Base-by-base conservation (phyloP, 257 asterid species). In the Salvia miltiorrhiza region DNA sequence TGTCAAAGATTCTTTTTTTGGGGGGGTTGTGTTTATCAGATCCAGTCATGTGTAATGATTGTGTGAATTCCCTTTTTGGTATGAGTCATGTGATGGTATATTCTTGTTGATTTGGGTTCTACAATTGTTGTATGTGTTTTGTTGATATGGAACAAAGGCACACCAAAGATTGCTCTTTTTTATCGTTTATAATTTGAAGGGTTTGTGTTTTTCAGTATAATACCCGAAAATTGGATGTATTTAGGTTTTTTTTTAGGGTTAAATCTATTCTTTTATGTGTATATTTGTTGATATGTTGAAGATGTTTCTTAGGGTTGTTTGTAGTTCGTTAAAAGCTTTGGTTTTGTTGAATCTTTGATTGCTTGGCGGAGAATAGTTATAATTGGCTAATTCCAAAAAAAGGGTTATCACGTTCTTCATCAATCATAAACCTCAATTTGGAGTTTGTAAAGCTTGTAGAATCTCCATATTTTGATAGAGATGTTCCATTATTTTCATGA, bases 91-190 rank as follows among this genome's bases (percentile, higher is more conserved):
- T 30, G 9, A 21, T 28, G 35, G 35, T 4, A 0, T 9, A 3
- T 55, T 56, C n/a, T 33, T 44, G 32, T 69, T 43, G 0, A 16
- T 63, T 59, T 74, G 61, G 57, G 56, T 9, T 71, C 57, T 71
- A 39, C 35, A 43, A 24, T 63, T 63, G 8, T 14, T 24, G 68
- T 21, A 21, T 23, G 40, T 23, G 1, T 62, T 37, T 23, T 69
- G 30, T 30, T 49, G 50, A 4, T 13, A 7, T 54, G 1, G 59
- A 32, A 4, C 9, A 14, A 45, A 43, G 4, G 1, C 20, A 20
- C 23, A 28, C 10, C 5, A 19, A 73, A 53, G 59, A 30, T 63
- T 56, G 53, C 12, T 63, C 40, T 44, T 40, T 17, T 41, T 55
- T 52, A 1, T 35, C 10, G 9, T 47, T 14, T 56, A 2, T 26